These are phyloP conservation scores for Pestalotiopsis sp. DNA, from an alignment of 2,329 filamentous ascomycete species.

Conservation along the genomic window DNA sequence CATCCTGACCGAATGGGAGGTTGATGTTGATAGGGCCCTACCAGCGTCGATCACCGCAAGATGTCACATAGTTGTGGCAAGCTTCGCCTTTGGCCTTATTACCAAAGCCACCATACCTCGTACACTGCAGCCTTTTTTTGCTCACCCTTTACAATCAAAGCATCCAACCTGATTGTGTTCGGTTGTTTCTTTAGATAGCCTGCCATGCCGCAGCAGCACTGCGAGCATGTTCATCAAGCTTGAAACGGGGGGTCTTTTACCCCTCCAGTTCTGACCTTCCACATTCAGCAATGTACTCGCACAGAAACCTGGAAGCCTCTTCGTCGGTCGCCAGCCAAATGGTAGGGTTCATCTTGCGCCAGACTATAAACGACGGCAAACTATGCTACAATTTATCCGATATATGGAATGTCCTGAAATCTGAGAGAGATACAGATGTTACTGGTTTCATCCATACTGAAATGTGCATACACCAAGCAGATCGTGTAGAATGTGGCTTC, in stretches of 20 bases:
- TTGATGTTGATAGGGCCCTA: background rate
- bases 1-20: background rate
- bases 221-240: background rate
- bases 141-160: background rate
- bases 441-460: background rate
- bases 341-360: background rate
- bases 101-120: background rate
- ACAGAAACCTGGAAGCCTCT: background rate
- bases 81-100: background rate
- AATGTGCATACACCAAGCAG: background rate
- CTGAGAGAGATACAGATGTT: background rate
- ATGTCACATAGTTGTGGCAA: background rate
- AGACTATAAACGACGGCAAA: background rate
- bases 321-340: background rate
- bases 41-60: background rate
- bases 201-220: background rate
- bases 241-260: background rate
- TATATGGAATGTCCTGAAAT: background rate
- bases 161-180: background rate
- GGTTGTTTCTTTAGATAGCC: background rate
- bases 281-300: constrained; percentile 3
- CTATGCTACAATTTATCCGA: background rate
- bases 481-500: background rate
- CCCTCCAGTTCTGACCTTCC: constrained; percentile 3
- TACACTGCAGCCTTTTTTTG: background rate